Base-by-base conservation (phyloP, 106 monocot genomes). In the Phalaenopsis aphrodite region DNA sequence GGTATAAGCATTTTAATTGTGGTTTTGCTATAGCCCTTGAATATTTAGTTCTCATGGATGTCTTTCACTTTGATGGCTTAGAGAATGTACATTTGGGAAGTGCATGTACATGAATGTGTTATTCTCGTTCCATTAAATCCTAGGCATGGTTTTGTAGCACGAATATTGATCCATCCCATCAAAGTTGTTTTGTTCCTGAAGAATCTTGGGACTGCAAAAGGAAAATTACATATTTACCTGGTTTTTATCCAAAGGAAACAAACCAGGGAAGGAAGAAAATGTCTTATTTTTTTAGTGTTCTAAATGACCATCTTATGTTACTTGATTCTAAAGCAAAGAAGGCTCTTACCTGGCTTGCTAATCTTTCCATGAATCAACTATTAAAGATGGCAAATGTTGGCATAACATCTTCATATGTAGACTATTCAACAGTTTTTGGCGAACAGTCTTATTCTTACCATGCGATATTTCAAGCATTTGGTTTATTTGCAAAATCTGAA, bases 141-240 rank as follows among this genome's bases (percentile, higher is more conserved):
- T n/a, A n/a, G n/a, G 90, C 88, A 37, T 98, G 97, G 97, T 98
- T 98, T 81, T 98, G 97, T 77, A 94, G 89, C 79, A 94, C 94
- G 94, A 98, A 98, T 65, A 67, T 8, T 68, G 91, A 98, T 78
- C 83, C 84, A 10, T 77, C 81, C 18, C n/a, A n/a, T n/a, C n/a
- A n/a, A n/a, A n/a, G n/a, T n/a, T n/a, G n/a, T n/a, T n/a, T n/a
- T n/a, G n/a, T n/a, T n/a, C n/a, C n/a, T n/a, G n/a, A n/a, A n/a
- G n/a, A n/a, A n/a, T n/a, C n/a, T n/a, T n/a, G n/a, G n/a, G n/a
- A n/a, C n/a, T n/a, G n/a, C n/a, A n/a, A n/a, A n/a, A n/a, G n/a
- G n/a, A n/a, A n/a, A n/a, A 89, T 98, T 76, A 94, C 94, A 73
- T 81, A 82, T 86, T 87, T 98, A 78, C 97, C 97, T 57, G 97